Percentiles rank a stretch among this genome's conserved stretches.
Evolutionary conservation across 768 basidiomycete genomes (phyloP).

Genomic region (Calocera viscosa): DNA sequence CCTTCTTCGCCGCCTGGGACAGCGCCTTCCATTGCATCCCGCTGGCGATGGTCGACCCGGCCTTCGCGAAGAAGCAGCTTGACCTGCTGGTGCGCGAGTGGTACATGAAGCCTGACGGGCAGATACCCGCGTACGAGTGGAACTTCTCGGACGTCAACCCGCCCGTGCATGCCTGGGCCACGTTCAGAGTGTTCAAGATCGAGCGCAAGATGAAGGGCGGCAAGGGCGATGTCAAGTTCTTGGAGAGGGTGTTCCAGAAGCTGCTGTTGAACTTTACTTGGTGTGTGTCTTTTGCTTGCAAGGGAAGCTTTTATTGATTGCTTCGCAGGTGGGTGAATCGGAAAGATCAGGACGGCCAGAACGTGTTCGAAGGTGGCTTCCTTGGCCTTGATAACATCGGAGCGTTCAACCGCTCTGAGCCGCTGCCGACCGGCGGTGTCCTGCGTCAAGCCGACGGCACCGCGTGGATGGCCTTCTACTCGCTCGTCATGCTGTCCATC

Average conservation of each 20-base stretch:
- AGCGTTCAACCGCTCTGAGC: constrained; percentile 94
- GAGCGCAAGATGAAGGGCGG: constrained; percentile 84
- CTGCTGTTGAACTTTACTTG: constrained; percentile 93
- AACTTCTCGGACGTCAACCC: constrained; percentile 98
- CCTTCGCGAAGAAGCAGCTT: constrained; percentile 94
- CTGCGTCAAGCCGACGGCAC: constrained; percentile 97
- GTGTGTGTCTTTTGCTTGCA: constrained; percentile 39
- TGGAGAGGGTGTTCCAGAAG: constrained; percentile 98
- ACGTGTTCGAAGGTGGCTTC: constrained; percentile 98
- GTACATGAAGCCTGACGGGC: constrained; percentile 96
- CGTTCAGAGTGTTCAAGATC: constrained; percentile 98
- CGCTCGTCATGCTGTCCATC: constrained; percentile 94
- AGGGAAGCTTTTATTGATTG: background rate
- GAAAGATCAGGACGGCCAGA: constrained; percentile 87
- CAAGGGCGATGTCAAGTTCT: constrained; percentile 75
- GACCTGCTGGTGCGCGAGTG: constrained; percentile 94
- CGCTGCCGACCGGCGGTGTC: constrained; percentile 83
- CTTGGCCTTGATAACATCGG: constrained; percentile 97
- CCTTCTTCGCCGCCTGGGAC: constrained; percentile 98
- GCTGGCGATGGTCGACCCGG: constrained; percentile 85
- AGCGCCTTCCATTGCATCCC: constrained; percentile 99
- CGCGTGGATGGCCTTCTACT: constrained; percentile 99
- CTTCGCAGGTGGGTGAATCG: constrained; percentile 85
- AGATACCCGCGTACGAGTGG: constrained; percentile 99
- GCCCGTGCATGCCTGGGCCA: constrained; percentile 98